Conservation (phyloP, 768 basidiomycete species). For the Russula lepida region DNA sequence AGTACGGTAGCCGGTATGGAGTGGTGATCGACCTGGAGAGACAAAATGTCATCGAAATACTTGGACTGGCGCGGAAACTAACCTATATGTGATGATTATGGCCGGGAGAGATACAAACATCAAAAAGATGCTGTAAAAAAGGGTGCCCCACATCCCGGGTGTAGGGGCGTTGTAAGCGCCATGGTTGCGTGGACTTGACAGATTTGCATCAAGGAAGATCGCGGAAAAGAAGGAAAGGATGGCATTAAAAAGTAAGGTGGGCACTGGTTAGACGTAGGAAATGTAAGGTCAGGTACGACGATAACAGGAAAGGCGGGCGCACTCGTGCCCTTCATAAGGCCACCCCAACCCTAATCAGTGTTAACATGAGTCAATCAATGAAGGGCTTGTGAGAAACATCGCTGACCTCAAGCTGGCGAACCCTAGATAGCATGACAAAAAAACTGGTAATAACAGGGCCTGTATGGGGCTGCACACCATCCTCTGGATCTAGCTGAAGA, state of each 20-base stretch:
- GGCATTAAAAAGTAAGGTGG: conserved; percentile 39
- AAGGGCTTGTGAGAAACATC: background rate
- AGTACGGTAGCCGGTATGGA: conserved; percentile 64
- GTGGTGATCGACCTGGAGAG: conserved; percentile 67
- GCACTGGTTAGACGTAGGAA: conserved; percentile 34
- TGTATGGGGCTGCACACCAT: conserved; percentile 64
- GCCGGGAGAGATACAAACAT: conserved; percentile 63
- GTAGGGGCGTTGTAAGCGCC: conserved; percentile 58
- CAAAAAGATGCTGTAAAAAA: conserved; percentile 55
- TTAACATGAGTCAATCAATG: background rate
- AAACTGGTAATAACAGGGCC: conserved; percentile 67
- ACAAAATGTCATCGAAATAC: background rate
- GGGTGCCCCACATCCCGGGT: conserved; percentile 49
- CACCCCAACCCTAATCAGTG: conserved; percentile 47
- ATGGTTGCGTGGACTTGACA: conserved; percentile 40
- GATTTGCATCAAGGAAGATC: conserved; percentile 47
- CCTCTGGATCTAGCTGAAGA: conserved; percentile 70
- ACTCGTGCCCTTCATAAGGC: conserved; percentile 78
- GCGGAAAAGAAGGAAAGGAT: conserved; percentile 51
- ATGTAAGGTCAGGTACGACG: conserved; percentile 24
- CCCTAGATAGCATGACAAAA: conserved; percentile 64
- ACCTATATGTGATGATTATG: conserved; percentile 72
- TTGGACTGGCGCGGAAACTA: conserved; percentile 21
- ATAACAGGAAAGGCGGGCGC: background rate
- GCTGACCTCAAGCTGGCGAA: conserved; percentile 63